Percentiles rank a stretch among this genome's conserved stretches.
Evolutionary conservation across 148 eudicot genomes (phyloP).

Genomic region (Vaccinium myrtillus): DNA sequence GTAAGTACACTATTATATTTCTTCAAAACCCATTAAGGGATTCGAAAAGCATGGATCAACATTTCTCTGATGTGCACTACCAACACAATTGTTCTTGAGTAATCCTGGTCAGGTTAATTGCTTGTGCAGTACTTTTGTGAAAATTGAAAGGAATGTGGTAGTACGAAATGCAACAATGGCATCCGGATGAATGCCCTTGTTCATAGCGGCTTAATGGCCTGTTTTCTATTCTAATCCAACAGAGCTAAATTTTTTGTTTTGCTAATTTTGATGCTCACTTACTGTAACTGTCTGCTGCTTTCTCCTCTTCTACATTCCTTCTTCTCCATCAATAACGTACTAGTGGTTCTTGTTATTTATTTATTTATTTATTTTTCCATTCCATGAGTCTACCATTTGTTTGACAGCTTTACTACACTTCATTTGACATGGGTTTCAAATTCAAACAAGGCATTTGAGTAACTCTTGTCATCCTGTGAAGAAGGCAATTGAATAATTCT

Average conservation of each 20-base stretch:
- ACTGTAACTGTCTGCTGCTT: background rate
- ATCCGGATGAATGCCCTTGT: background rate
- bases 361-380: too few species aligned
- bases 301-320: background rate
- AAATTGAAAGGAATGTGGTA: background rate
- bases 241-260: background rate
- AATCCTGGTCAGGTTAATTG: background rate
- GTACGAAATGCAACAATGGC: background rate
- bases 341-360: background rate
- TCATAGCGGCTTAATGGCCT: background rate
- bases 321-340: background rate
- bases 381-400: too few species aligned
- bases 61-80: background rate
- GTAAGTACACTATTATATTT: background rate
- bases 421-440: too few species aligned
- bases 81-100: background rate
- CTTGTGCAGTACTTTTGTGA: background rate
- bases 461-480: background rate
- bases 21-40: background rate
- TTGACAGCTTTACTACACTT: too few species aligned
- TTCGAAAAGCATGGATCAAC: background rate
- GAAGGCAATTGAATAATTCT: background rate
- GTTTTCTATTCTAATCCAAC: background rate
- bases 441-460: background rate
- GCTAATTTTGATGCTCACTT: constrained; percentile 3